Evolutionary conservation across 352 stramenopile genomes (phyloP).

Genomic region (Pythium chondricola): DNA sequence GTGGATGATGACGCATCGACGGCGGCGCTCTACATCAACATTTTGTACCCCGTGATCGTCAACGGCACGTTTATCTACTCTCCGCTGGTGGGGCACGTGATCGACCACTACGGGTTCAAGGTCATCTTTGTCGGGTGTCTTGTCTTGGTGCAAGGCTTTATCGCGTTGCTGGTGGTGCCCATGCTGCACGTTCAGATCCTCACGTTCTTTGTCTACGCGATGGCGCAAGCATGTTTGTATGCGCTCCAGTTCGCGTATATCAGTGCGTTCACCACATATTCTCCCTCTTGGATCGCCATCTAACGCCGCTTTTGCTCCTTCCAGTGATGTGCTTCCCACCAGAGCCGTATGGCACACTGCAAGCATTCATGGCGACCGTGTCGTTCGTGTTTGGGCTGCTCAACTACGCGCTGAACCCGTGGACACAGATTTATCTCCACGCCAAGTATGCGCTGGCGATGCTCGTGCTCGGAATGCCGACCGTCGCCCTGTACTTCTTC

Average conservation of each 20-base stretch:
- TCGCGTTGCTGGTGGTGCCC: slow-evolving; percentile 52
- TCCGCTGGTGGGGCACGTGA: slow-evolving; percentile 59
- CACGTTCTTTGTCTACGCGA: slow-evolving; percentile 67
- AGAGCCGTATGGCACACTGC: slow-evolving; percentile 68
- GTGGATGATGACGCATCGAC: slow-evolving; percentile 15
- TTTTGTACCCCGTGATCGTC: slow-evolving; percentile 68
- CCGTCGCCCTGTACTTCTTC: slow-evolving; percentile 56
- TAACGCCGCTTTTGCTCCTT: neutral
- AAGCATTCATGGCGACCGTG: slow-evolving; percentile 64
- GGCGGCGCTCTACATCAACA: slow-evolving; percentile 51
- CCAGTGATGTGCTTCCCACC: slow-evolving; percentile 79
- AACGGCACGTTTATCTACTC: slow-evolving; percentile 82
- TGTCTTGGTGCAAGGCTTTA: slow-evolving; percentile 57
- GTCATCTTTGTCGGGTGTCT: slow-evolving; percentile 62
- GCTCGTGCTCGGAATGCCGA: slow-evolving; percentile 43
- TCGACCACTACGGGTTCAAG: slow-evolving; percentile 79
- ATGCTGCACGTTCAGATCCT: slow-evolving; percentile 51
- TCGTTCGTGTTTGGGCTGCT: slow-evolving; percentile 65
- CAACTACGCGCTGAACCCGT: slow-evolving; percentile 74
- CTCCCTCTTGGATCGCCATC: neutral
- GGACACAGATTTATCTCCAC: slow-evolving; percentile 59
- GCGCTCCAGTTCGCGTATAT: slow-evolving; percentile 84
- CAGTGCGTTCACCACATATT: slow-evolving; percentile 37
- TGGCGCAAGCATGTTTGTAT: slow-evolving; percentile 73
- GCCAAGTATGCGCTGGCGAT: slow-evolving; percentile 63